These are phyloP conservation scores for Citrus trifoliata DNA, from an alignment of 345 rosid genomes.

Conservation along the genomic window DNA sequence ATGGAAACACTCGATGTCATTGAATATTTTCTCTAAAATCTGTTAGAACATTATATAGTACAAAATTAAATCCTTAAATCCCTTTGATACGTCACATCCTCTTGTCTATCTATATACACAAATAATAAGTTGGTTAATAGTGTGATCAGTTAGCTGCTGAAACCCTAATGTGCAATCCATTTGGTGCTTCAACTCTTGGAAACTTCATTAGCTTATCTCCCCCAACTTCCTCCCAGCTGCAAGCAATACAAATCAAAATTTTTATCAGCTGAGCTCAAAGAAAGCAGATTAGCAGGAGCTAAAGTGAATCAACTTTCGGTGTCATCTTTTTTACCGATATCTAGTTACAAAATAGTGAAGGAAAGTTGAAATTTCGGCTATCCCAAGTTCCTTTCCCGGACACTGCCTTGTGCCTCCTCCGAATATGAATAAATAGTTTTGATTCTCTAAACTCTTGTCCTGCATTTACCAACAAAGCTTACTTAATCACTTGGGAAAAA, in stretches of 20 bases:
- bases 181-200: slow-evolving; percentile 95
- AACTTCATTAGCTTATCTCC: slow-evolving; percentile 66
- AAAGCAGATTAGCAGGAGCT: background rate
- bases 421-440: slow-evolving; percentile 55
- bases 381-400: slow-evolving; percentile 94
- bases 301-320: background rate
- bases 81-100: slow-evolving; percentile 8
- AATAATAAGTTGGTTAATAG: background rate
- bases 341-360: slow-evolving; percentile 88
- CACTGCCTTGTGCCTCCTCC: slow-evolving; percentile 93
- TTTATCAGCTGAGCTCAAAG: background rate
- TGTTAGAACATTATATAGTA: slow-evolving; percentile 19
- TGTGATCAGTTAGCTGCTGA: slow-evolving; percentile 37
- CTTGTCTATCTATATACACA: slow-evolving; percentile 26
- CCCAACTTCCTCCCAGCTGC: slow-evolving; percentile 93
- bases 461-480: slow-evolving; percentile 20
- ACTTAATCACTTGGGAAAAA: background rate
- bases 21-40: slow-evolving; percentile 10
- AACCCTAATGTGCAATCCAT: slow-evolving; percentile 77
- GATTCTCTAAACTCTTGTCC: slow-evolving; percentile 67
- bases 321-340: slow-evolving; percentile 47
- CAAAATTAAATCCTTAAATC: slow-evolving; percentile 6
- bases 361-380: slow-evolving; percentile 81
- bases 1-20: slow-evolving; percentile 7
- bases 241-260: background rate